These are phyloP conservation scores for Bolboschoenoplectus hybrid DNA, from an alignment of 202 grass and related monocot genomes.

Conservation along the genomic window DNA sequence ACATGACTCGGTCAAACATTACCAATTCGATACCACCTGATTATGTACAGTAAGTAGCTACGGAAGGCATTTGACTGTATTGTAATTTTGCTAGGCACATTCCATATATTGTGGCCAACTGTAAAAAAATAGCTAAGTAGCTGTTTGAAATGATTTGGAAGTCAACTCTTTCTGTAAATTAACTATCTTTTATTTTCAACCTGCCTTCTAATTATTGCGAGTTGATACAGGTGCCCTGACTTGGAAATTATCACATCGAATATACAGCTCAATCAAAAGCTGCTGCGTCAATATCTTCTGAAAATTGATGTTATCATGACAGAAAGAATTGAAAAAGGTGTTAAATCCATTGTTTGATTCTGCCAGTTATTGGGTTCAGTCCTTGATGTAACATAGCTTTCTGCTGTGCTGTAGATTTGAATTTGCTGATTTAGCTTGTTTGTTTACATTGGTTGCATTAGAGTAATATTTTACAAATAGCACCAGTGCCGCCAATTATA, in stretches of 20 bases:
- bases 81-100: neutral
- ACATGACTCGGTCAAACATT: neutral
- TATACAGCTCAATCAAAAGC: neutral
- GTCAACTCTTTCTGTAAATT: neutral
- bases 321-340: neutral
- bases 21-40: neutral
- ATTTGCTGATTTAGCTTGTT: neutral
- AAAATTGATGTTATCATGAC: slow-evolving; percentile 4
- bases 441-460: neutral
- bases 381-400: neutral
- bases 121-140: neutral
- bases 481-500: neutral
- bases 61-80: neutral
- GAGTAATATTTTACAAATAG: neutral
- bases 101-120: neutral
- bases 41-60: neutral
- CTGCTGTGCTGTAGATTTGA: slow-evolving; percentile 2
- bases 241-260: slow-evolving; percentile 32
- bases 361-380: neutral
- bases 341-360: neutral
- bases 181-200: neutral
- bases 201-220: slow-evolving; percentile 13
- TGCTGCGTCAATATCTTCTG: slow-evolving; percentile 35
- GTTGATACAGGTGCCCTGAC: slow-evolving; percentile 31
- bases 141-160: neutral